Base-by-base conservation (phyloP, 306 rosid species). In the Echinosophora koreensis region DNA sequence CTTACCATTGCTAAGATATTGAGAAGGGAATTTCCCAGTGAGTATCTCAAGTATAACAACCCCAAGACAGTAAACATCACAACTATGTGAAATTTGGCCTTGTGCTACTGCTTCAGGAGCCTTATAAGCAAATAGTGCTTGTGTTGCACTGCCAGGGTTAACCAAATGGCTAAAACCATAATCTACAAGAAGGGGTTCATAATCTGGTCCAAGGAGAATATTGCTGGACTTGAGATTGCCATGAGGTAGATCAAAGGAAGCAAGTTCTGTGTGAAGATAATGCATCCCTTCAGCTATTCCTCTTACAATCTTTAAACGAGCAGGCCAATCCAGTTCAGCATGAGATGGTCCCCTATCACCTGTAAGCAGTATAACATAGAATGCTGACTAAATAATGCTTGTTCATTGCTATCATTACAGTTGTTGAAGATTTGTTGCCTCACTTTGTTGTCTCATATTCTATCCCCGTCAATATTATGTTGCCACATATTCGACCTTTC, bases 201-300 rank as follows among this genome's bases (percentile, higher is more conserved):
- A 81, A 8, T 85, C 85, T 11, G 86, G 86, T 76, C 88, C 86
- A 9, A 94, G 83, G 8, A 94, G 90, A 56, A 94, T 35, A 58
- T 94, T 94, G 83, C 93, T 89, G 35, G 97, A 92, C 71, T 94
- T 94, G 57, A 94, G 87, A 69, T 94, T 88, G 1, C 98, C 98
- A 57, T 94, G 98, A 15, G 98, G 97, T 38, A 94, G 65, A 67
- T 80, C 71, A 6, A n/a, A 83, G 18, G 76, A 57, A 37, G 87
- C 66, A 3, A 75, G 63, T 47, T 88, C 82, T 1, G 63, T 73
- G 62, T 90, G 87, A 71, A 94, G 81, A 78, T 83, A 88, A 37
- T 35, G 73, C 87, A 94, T 46, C 60, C 98, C 98, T 77, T 85
- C 77, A 2, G 89, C 90, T 3, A 88, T 88, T 76, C 97, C 98